Evolutionary conservation across 495 filamentous ascomycete species (phyloP), one percentile per base, ranked within the genome.

Genomic region (Penicillium robsamsonii): DNA sequence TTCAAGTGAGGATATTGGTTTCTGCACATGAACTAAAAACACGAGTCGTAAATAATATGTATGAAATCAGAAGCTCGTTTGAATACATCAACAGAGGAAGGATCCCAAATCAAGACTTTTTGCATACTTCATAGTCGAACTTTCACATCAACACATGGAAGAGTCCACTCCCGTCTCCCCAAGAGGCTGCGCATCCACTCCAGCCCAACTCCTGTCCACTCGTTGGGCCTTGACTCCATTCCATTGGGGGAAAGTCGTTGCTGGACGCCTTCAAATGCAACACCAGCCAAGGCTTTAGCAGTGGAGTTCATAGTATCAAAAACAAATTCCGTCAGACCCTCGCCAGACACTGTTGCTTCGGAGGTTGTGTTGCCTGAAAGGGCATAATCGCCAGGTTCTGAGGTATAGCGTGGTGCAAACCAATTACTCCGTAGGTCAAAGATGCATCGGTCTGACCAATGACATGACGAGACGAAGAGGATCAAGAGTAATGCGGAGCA

Each of bases 401-500:
- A 67, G 49, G 72, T 66, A 44, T 76, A 79, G 29, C 84, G 81
- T 15, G 90, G 85, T 45, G 89, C 79, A 70, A 93, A 93, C 89
- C 89, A 94, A 74, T 92, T 89, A 60, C 86, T 76, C 50, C 79
- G 85, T 42, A 92, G 81, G 70, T 94, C 89, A 66, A 96, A 89
- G 75, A 93, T 91, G 71, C 91, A 96, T 25, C 85, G 85, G 66
- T 94, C 90, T 56, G 87, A 88, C 91, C 91, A 96, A 80, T 92
- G 86, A 74, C 91, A 96, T 27, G 89, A 92, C 15, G 89, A 92
- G 45, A 86, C 78, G 77, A 96, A 96, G 59, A 96, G 87, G 54
- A 93, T 89, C 58, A 95, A 77, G 52, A 96, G 89, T 30, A 96
- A 85, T 54, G 91, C 81, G 52, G 90, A 92, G 79, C 91, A 96